Percentiles rank a stretch among this genome's conserved stretches.
Conservation (phyloP, 1,284 basidiomycete species). For the Amylostereum areolatum region DNA sequence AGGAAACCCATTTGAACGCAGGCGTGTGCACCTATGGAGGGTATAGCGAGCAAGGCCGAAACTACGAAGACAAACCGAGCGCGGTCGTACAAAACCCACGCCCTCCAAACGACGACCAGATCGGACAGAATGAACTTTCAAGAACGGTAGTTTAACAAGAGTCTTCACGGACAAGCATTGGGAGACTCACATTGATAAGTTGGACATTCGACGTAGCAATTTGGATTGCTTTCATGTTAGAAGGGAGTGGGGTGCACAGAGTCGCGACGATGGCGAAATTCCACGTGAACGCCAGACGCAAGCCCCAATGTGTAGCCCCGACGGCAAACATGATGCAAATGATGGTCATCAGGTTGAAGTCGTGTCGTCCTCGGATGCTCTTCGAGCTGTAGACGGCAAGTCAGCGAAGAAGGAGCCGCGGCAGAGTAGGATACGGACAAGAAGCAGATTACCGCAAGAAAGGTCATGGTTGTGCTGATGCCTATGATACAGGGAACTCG, state of each 20-base stretch:
- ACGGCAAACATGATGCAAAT: neutral
- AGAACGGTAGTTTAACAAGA: neutral
- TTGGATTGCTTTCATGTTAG: neutral
- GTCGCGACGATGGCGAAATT: neutral
- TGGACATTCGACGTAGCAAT: neutral
- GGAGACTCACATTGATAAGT: neutral
- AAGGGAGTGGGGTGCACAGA: neutral
- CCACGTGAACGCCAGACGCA: neutral
- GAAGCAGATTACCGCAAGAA: no score
- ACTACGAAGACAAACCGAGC: neutral
- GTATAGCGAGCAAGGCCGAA: neutral
- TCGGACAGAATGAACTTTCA: constrained; percentile 1
- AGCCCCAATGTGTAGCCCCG: neutral
- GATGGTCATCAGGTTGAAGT: neutral
- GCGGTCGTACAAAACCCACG: constrained; percentile 1
- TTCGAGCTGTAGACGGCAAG: no score
- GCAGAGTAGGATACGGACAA: no score
- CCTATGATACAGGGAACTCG: no score
- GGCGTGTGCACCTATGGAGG: neutral
- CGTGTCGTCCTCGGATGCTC: neutral
- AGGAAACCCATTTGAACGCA: neutral
- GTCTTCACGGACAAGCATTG: neutral
- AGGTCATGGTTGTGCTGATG: no score
- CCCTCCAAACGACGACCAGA: constrained; percentile 1
- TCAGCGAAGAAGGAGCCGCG: no score